Evolutionary conservation across 345 rosid genomes (phyloP).

Genomic region (Linum trigynum): DNA sequence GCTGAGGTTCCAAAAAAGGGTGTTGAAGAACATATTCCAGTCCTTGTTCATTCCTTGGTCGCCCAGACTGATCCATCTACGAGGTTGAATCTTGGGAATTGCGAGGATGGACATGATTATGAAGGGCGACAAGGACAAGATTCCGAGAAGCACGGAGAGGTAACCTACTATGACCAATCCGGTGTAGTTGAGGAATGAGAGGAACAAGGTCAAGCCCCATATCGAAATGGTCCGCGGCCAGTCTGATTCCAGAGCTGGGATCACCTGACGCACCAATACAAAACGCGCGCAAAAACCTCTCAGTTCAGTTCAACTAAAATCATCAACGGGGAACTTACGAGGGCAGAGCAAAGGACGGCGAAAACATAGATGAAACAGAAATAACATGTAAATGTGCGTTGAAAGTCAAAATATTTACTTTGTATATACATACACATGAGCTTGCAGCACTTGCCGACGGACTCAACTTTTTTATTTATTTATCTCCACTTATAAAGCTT

Average conservation of each 20-base stretch:
- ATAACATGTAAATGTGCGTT: no score
- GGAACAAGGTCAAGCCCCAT: constrained; percentile 26
- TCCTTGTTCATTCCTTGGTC: constrained; percentile 45
- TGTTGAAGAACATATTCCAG: constrained; percentile 78
- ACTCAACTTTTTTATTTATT: no score
- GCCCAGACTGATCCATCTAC: constrained; percentile 66
- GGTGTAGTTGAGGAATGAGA: constrained; percentile 61
- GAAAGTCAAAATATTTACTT: no score
- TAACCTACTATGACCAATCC: constrained; percentile 71
- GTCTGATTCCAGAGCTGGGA: constrained; percentile 40
- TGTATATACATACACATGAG: no score
- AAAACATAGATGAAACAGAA: no score
- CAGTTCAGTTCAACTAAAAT: no score
- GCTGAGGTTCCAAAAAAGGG: constrained; percentile 88
- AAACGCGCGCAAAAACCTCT: no score
- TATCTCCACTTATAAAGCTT: no score
- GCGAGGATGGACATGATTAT: constrained; percentile 54
- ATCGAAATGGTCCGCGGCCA: constrained; percentile 43
- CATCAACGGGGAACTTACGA: no score
- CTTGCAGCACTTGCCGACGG: no score
- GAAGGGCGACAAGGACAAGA: constrained; percentile 65
- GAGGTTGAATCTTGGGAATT: constrained; percentile 56
- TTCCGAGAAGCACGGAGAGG: constrained; percentile 51
- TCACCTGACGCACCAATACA: not conserved
- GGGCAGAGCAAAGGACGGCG: no score